Conservation (phyloP, 169 alveolate genomes). For the Neospora caninum region DNA sequence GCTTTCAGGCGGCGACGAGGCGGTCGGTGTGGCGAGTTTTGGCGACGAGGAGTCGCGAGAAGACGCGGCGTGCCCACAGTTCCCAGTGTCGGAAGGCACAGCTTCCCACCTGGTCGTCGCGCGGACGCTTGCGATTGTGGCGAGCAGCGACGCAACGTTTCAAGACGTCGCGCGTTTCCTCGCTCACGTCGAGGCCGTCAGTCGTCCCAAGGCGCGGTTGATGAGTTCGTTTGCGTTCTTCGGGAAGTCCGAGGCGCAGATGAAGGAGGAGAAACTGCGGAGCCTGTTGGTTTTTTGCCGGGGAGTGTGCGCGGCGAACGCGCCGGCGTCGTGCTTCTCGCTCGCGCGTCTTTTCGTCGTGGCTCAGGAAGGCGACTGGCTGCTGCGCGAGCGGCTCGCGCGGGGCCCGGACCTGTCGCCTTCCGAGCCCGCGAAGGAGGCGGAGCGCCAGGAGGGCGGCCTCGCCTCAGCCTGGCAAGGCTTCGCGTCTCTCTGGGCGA, state of each 20-base stretch:
- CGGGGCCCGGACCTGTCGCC: neutral
- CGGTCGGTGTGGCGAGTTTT: too few species aligned
- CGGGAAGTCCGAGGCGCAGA: neutral
- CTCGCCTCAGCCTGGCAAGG: neutral
- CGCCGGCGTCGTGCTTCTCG: neutral
- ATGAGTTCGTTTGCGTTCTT: constrained; percentile 24
- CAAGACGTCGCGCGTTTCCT: neutral
- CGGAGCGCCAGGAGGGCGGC: neutral
- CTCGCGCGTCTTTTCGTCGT: neutral
- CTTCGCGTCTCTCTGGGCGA: neutral
- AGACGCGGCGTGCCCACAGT: neutral
- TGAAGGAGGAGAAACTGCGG: neutral
- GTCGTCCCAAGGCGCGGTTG: neutral
- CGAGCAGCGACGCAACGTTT: neutral
- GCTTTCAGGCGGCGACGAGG: too few species aligned
- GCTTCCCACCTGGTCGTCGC: neutral
- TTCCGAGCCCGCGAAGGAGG: neutral
- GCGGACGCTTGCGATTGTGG: neutral
- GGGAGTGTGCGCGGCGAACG: constrained; percentile 41
- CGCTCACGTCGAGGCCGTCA: neutral
- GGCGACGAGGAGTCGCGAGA: neutral
- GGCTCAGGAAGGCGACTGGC: neutral
- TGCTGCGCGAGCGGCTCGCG: neutral
- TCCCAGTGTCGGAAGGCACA: neutral
- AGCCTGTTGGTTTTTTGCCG: neutral